These are phyloP conservation scores for Leccinum broughii DNA, from an alignment of 768 basidiomycete species.

Conservation along the genomic window DNA sequence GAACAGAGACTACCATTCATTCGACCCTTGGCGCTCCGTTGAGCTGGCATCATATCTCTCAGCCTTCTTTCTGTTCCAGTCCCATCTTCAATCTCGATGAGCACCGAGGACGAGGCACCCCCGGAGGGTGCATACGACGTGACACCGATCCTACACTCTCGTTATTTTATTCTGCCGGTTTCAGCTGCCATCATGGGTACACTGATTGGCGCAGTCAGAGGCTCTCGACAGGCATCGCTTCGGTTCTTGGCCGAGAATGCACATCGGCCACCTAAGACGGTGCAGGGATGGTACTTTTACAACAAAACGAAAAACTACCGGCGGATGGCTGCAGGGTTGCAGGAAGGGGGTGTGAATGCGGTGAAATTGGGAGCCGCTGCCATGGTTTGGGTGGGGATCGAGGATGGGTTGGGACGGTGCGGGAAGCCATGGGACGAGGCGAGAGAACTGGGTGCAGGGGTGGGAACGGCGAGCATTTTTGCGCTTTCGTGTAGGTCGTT, in stretches of 20 bases:
- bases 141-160: conserved; percentile 39
- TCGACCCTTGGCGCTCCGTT: neutral
- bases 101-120: conserved; percentile 7
- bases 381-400: conserved; percentile 48
- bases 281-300: conserved; percentile 94
- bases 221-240: conserved; percentile 67
- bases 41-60: neutral
- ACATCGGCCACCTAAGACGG: conserved; percentile 80
- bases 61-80: neutral
- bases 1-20: neutral
- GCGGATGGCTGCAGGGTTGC: conserved; percentile 71
- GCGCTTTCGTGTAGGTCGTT: conserved; percentile 50
- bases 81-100: conserved; percentile 17
- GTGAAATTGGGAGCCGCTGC: conserved; percentile 48
- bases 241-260: conserved; percentile 92
- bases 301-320: conserved; percentile 95
- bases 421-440: conserved; percentile 40
- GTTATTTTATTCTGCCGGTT: conserved; percentile 61
- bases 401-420: conserved; percentile 42
- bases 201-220: conserved; percentile 73
- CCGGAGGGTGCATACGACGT: conserved; percentile 25
- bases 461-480: conserved; percentile 62
- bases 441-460: conserved; percentile 61
- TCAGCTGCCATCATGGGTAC: conserved; percentile 61
- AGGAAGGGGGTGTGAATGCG: conserved; percentile 62